Base-by-base conservation (phyloP, 768 basidiomycete genomes). In the Lentinula boryana region DNA sequence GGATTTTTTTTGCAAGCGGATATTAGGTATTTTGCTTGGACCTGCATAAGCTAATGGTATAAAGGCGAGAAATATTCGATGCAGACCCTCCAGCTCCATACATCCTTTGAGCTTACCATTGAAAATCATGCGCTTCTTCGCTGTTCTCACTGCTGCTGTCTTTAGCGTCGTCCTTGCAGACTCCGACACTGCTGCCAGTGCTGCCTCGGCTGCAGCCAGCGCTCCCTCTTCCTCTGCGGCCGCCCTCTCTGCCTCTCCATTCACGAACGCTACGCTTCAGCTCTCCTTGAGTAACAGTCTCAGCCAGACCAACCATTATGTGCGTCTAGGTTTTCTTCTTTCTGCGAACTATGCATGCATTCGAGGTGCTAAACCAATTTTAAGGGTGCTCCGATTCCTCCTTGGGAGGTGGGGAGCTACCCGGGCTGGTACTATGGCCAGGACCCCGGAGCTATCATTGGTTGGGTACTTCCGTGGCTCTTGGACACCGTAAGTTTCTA, bases 381-480 rank as follows among this genome's bases (percentile, higher is more conserved):
- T 49, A 75, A 72, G 53, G 73, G 73, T 38, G 70, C 75, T n/a
- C 75, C 75, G 1, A 64, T 70, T 31, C 70, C 73, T 15, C 76
- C 75, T 38, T 75, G 76, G 76, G 35, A 68, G 46, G 23, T n/a
- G 12, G 70, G 67, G 3, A 58, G 66, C 53, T 46, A 65, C 13
- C 76, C 75, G 31, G 75, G 76, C 21, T 77, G 76, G 76, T 76
- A 77, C 64, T 75, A 72, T 55, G 76, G 76, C 9, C 16, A 62
- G n/a, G 32, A 63, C 23, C 62, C 58, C 7, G 35, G 52, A 18
- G 16, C 33, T 21, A n/a, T 58, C 57, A 31, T 58, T 49, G 60
- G 27, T 21, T 38, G 13, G n/a, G 12, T 50, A 7, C 2, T 60
- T 46, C 58, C 48, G 1, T 60, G 40, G 49, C 44, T 63, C 38